Evolutionary conservation across 2,329 filamentous ascomycete genomes (phyloP), one percentile per base, ranked within the genome.

Genomic region (Xylariaceae sp.): DNA sequence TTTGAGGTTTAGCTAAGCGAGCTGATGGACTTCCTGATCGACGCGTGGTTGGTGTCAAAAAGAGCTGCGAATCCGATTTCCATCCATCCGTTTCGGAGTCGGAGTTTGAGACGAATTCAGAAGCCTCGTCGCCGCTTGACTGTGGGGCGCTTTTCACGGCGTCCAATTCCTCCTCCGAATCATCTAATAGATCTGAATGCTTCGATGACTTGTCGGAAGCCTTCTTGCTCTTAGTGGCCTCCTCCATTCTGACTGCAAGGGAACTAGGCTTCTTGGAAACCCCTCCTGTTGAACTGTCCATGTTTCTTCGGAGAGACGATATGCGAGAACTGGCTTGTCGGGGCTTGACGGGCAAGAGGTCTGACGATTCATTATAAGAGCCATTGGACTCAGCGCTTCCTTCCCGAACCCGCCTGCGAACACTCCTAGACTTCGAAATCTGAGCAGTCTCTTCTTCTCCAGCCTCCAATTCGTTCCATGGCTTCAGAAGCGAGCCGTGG

Each of bases 401-500:
- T n/a, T 56, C 47, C 44, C 44, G 43, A 10, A 60, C 3, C 50
- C 57, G 47, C 7, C 48, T 23, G 40, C 59, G 59, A 32, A 50
- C 46, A 43, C 44, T 42, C 51, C 50, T 51, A 43, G 55, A 19
- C 23, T 60, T 53, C 26, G 51, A 46, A 9, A 41, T 12, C 40
- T 44, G 20, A 21, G 37, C 18, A 20, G 48, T 49, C 42, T 48
- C 21, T 14, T 59, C 48, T 23, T 50, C 50, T 45, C 48, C 23
- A 19, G 19, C 7, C 29, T 60, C 52, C 1, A 46, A 42, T 1
- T 58, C 56, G 20, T 56, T 61, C 67, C 64, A 70, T 7, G 68
- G 67, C 32, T 67, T 66, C 40, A 66, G 48, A 20, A 72, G 65
- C 12, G 67, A 67, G n/a, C 56, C 45, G 26, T 66, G 64, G 12